Evolutionary conservation across 331 rosid genomes (phyloP), one percentile per base, ranked within the genome.

Genomic region (Acacia pycnantha): DNA sequence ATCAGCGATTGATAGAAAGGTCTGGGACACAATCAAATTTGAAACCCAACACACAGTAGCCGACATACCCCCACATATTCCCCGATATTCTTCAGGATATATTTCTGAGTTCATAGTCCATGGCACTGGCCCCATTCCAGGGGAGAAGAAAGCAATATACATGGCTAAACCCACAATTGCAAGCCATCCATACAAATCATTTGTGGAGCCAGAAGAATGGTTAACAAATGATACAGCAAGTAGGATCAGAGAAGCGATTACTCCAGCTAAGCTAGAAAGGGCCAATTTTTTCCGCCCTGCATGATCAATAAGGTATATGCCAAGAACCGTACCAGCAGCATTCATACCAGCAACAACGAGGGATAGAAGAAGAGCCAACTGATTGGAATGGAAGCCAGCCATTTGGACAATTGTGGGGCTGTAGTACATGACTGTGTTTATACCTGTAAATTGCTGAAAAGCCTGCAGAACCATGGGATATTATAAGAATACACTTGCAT

Each of bases 61-160:
- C 0, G 98, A 90, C 98, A 94, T 94, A 33, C 98, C 98, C 58
- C 97, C 97, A 41, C 98, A 94, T 4, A 91, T 46, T 1, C 98
- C 97, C 9, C 97, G 88, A 40, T 90, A 94, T 46, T 91, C 91
- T 77, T 94, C 92, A 0, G 98, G 97, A 81, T 94, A 94, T 41
- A 92, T 88, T 94, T 94, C 97, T 0, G 98, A 94, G 88, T 92
- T 94, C 12, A 92, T 87, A 0, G 97, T 85, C 98, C 98, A 94
- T 4, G 97, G 98, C 9, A 92, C 94, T 3, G 98, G 94, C 1
- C 97, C 97, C 97, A 94, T 94, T 43, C 97, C 98, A 0, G 97
- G 98, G 2, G 97, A 66, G 82, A 90, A 90, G 88, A 83, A 92
- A 40, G 83, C 79, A 68, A 94, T 91, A 70, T 91, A 94, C 40